Conservation (phyloP, 2,329 filamentous ascomycete genomes). For the Aspergillus sclerotialis region DNA sequence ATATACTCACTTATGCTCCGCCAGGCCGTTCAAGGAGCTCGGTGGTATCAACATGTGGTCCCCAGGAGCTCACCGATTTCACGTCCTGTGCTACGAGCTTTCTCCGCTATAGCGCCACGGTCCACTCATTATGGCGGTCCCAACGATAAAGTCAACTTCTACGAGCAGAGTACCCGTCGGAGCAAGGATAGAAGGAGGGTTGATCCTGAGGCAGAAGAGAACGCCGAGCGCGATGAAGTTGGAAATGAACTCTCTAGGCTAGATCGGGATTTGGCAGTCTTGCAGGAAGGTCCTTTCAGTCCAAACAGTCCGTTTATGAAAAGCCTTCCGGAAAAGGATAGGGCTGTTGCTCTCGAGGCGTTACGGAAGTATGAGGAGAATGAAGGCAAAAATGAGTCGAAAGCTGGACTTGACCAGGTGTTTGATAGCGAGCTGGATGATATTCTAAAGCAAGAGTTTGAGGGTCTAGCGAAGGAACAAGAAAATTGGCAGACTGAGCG, state of each 20-base stretch:
- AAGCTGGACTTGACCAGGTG: constrained; percentile 26
- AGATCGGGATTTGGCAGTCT: constrained; percentile 31
- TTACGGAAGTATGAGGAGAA: constrained; percentile 35
- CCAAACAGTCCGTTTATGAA: constrained; percentile 39
- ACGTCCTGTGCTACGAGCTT: constrained; percentile 18
- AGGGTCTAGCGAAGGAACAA: constrained; percentile 29
- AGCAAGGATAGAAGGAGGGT: constrained; percentile 31
- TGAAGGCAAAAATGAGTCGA: constrained; percentile 19
- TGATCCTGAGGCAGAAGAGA: constrained; percentile 33
- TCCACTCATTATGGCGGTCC: constrained; percentile 26
- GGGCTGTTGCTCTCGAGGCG: constrained; percentile 35
- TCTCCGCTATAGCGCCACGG: constrained; percentile 24
- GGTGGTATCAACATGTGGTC: constrained; percentile 37
- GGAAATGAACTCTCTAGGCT: constrained; percentile 32
- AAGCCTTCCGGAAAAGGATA: constrained; percentile 34
- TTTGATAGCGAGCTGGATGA: constrained; percentile 38
- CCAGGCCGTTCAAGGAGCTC: constrained; percentile 36
- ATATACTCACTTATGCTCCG: constrained; percentile 36
- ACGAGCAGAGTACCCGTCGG: constrained; percentile 32
- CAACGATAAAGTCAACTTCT: constrained; percentile 38
- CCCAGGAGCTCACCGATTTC: constrained; percentile 24
- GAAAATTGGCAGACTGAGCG: constrained; percentile 27
- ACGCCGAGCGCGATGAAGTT: constrained; percentile 29
- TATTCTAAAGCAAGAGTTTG: constrained; percentile 32
- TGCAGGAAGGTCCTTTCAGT: constrained; percentile 37